Percentiles rank a stretch among this genome's conserved stretches.
Conservation (phyloP, 352 stramenopile species). For the Peronosclerospora sorghi region DNA sequence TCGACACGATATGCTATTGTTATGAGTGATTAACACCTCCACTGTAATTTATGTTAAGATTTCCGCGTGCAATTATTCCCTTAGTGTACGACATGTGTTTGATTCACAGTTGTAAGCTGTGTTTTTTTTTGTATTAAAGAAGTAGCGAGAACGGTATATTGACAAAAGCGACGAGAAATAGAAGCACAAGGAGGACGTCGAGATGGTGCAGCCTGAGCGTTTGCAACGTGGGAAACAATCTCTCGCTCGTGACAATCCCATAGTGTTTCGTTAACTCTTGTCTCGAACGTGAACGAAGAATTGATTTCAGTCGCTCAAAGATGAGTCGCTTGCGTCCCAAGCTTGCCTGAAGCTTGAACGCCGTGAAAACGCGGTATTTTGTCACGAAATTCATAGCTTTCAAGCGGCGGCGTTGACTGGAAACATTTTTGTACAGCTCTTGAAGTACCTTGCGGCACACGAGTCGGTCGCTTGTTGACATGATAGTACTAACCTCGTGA, state of each 20-base stretch:
- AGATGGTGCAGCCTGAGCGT: too few species aligned
- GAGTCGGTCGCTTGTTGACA: slow-evolving; percentile 10
- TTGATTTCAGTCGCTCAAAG: slow-evolving; percentile 31
- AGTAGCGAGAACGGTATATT: too few species aligned
- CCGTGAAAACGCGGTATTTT: slow-evolving; percentile 35
- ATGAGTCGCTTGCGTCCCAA: slow-evolving; percentile 27
- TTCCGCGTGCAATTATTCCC: slow-evolving; percentile 3
- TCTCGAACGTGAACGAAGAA: slow-evolving; percentile 5
- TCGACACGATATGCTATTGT: slow-evolving; percentile 10
- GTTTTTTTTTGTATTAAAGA: too few species aligned
- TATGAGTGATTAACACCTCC: slow-evolving; percentile 19
- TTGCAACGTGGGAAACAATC: background rate
- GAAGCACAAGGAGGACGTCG: background rate
- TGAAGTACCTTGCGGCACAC: too few species aligned
- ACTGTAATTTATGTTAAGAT: slow-evolving; percentile 39
- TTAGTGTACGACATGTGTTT: too few species aligned
- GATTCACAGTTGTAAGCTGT: too few species aligned
- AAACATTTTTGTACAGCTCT: slow-evolving; percentile 5
- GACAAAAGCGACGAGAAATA: too few species aligned
- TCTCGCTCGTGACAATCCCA: background rate
- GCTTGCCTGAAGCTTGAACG: slow-evolving; percentile 32
- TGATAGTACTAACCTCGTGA: background rate
- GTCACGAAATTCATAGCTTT: slow-evolving; percentile 14
- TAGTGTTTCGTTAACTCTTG: background rate
- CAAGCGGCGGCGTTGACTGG: slow-evolving; percentile 3